Base-by-base conservation (phyloP, 495 filamentous ascomycete genomes). In the Talaromyces wortmannii region DNA sequence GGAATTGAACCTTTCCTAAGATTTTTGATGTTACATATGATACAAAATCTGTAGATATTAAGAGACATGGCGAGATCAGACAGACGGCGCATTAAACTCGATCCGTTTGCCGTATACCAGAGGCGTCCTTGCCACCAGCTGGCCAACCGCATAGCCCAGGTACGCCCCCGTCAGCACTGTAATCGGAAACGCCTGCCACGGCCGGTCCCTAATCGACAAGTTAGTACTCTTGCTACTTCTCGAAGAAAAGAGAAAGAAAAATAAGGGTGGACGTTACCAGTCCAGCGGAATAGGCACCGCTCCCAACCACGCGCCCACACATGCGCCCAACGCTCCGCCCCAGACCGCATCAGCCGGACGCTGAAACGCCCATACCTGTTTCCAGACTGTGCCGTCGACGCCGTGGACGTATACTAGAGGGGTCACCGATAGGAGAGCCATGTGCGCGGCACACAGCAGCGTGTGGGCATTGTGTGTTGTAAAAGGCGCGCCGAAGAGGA, bases 171-270 rank as follows among this genome's bases (percentile, higher is more conserved):
- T 77, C 2, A 91, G 63, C 52, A 98, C 89, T 0, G 94, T 97
- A 32, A 97, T 88, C 3, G 94, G 94, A 85, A 91, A 98, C 66
- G 87, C 89, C 79, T 98, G 94, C 94, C 94, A 98, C 59, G 95
- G 91, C 17, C 94, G 84, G 64, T 90, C 86, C 84, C 83, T 84
- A 60, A 12, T 57, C 53, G 12, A 55, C 31, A 63, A 51, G 5
- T 40, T 13, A 40, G 36, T 5, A 40, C 36, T 12, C 12, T 6
- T 40, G 8, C 36, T 13, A 8, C 36, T 40, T 10, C 13, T 40
- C 2, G 13, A n/a, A 3, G 11, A 44, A 45, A 18, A 31, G 56
- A 45, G 46, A 50, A 56, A 59, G 47, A 58, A 23, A 50, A n/a
- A 31, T 50, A 31, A 48, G 31, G 43, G 77, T 77, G 23, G 23